Conservation (phyloP, 2,329 filamentous ascomycete species). For the Venturiaceae sp. region DNA sequence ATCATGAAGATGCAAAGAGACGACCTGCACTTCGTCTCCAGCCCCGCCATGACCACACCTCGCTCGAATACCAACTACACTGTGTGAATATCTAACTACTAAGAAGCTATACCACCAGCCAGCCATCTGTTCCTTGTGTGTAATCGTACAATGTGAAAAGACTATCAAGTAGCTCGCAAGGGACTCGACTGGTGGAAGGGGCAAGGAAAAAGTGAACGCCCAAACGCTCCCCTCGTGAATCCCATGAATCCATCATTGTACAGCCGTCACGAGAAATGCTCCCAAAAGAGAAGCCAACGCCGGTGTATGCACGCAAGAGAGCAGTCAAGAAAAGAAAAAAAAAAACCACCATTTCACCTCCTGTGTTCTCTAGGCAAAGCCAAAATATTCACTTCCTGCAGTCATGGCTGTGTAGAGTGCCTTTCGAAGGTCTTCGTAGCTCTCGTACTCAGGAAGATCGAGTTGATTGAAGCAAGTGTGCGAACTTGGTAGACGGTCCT, state of each 20-base stretch:
- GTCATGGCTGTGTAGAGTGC: constrained; percentile 94
- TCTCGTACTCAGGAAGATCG: constrained; percentile 96
- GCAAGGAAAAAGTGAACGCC: background rate
- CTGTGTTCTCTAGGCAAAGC: constrained; percentile 64
- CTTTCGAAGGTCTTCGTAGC: constrained; percentile 79
- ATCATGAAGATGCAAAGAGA: background rate
- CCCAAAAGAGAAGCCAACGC: background rate
- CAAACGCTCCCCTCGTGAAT: background rate
- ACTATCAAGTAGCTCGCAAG: background rate
- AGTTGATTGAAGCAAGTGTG: constrained; percentile 99
- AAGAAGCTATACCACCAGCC: background rate
- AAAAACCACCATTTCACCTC: background rate
- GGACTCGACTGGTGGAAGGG: background rate
- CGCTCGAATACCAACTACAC: background rate
- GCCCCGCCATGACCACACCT: background rate
- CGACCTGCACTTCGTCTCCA: background rate
- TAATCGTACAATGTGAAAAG: background rate
- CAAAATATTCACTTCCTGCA: constrained; percentile 94
- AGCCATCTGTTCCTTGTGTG: background rate
- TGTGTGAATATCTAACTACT: background rate
- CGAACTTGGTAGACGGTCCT: constrained; percentile 87
- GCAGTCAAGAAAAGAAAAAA: background rate
- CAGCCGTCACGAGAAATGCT: background rate
- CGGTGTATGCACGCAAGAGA: background rate
- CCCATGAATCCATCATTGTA: background rate